Evolutionary conservation across 345 rosid genomes (phyloP).

Genomic region (Murraya koenigii): DNA sequence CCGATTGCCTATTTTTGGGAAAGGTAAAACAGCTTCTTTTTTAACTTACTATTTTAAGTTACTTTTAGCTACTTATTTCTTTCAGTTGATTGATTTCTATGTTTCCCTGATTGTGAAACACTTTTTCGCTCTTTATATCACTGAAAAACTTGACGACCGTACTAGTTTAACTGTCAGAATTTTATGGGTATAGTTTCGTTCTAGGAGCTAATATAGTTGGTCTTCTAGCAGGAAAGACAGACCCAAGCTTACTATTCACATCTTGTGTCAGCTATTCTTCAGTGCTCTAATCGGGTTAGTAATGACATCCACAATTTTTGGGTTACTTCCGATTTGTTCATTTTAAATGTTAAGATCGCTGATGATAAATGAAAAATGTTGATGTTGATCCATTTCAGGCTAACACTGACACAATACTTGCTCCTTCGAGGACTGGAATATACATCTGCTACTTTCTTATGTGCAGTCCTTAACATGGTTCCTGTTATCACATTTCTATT

Average conservation of each 20-base stretch:
- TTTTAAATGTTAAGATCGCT: neutral
- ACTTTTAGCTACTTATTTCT: neutral
- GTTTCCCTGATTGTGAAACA: neutral
- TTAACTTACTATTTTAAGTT: neutral
- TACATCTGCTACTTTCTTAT: conserved; percentile 64
- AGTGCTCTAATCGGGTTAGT: conserved; percentile 72
- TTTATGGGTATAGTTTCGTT: neutral
- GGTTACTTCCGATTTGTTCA: neutral
- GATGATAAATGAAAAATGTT: neutral
- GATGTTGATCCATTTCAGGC: conserved; percentile 34
- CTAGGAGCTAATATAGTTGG: neutral
- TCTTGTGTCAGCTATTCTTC: conserved; percentile 53
- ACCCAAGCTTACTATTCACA: conserved; percentile 48
- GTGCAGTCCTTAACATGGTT: conserved; percentile 60
- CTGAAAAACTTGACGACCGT: neutral
- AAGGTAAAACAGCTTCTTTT: conserved; percentile 37
- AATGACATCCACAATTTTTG: neutral
- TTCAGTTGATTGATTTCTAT: neutral
- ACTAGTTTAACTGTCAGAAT: neutral
- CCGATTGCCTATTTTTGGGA: conserved; percentile 67
- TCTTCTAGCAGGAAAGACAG: conserved; percentile 52
- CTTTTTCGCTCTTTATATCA: neutral
- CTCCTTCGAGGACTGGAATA: conserved; percentile 66
- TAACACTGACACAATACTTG: conserved; percentile 60
- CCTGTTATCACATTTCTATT: conserved; percentile 65